A percentile compares a stretch with the other conserved stretches of the same genome.
Evolutionary conservation across 306 rosid species (phyloP).

Genomic region (Glycine soja): DNA sequence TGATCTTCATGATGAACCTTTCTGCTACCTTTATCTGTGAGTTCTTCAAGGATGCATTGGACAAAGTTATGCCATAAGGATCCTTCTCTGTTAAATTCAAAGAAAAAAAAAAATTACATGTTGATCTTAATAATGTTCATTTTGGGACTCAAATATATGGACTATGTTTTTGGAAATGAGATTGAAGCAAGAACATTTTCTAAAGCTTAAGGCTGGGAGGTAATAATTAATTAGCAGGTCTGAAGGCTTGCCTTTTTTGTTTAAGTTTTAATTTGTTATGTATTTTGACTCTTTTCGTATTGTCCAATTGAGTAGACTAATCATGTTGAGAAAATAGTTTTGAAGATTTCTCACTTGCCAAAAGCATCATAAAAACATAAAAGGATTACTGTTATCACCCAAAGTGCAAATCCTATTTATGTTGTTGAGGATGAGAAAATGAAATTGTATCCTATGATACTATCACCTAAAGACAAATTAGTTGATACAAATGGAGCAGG

Average conservation of each 20-base stretch:
- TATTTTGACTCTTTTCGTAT: slow-evolving; percentile 31
- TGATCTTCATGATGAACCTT: too few species aligned
- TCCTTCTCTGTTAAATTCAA: slow-evolving; percentile 39
- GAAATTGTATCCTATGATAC: too few species aligned
- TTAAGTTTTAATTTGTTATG: slow-evolving; percentile 20
- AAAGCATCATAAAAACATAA: too few species aligned
- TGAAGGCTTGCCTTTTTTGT: slow-evolving; percentile 31
- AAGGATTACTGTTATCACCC: too few species aligned
- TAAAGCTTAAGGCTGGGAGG: slow-evolving; percentile 95
- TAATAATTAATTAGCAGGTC: slow-evolving; percentile 45
- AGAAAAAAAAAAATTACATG: not conserved
- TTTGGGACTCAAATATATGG: slow-evolving; percentile 68
- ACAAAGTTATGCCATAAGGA: slow-evolving; percentile 77
- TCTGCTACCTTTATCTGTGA: slow-evolving; percentile 97
- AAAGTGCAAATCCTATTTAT: too few species aligned
- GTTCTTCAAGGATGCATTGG: slow-evolving; percentile 87
- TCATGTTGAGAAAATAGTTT: slow-evolving; percentile 86
- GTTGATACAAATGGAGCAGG: too few species aligned
- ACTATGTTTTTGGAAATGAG: slow-evolving; percentile 91
- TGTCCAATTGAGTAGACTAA: slow-evolving; percentile 68
- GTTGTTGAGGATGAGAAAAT: too few species aligned
- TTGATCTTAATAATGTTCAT: slow-evolving; percentile 7
- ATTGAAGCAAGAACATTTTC: slow-evolving; percentile 93
- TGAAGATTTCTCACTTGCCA: too few species aligned
- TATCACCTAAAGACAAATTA: too few species aligned